Percentiles rank a stretch among this genome's conserved stretches.
These are phyloP conservation scores for Phoma sp. DNA, from an alignment of 2,329 filamentous ascomycete species.

Conservation along the genomic window DNA sequence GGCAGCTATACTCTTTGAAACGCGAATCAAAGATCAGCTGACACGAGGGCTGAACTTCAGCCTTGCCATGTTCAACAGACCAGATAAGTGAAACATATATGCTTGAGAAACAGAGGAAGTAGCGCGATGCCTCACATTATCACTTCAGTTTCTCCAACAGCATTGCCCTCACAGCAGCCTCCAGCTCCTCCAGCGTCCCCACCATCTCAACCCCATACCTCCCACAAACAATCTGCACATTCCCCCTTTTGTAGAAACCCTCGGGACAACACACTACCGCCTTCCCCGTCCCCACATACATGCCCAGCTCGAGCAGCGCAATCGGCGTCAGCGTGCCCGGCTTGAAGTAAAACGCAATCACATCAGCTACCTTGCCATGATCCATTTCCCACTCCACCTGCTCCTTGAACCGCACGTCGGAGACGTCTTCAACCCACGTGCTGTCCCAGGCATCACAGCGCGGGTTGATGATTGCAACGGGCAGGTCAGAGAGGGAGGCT, in stretches of 20 bases:
- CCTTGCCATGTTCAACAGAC: no score
- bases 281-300: conserved; percentile 56
- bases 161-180: conserved; percentile 36
- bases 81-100: no score
- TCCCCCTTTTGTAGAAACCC: conserved; percentile 66
- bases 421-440: conserved; percentile 63
- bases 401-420: conserved; percentile 59
- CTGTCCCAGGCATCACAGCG: conserved; percentile 65
- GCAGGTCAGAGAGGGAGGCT: conserved; percentile 47
- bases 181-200: conserved; percentile 53
- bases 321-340: conserved; percentile 61
- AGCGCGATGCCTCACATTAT: neutral
- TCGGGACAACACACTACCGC: conserved; percentile 61
- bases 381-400: conserved; percentile 70
- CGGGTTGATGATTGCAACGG: conserved; percentile 66
- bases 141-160: conserved; percentile 16
- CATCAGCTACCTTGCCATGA: conserved; percentile 60
- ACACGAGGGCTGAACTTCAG: no score
- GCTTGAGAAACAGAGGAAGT: no score
- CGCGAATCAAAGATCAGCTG: no score
- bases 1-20: no score
- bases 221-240: conserved; percentile 64
- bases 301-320: conserved; percentile 66
- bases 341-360: conserved; percentile 66
- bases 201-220: conserved; percentile 57